Conservation (phyloP, 1,284 basidiomycete genomes). For the Pseudozyma pruni region DNA sequence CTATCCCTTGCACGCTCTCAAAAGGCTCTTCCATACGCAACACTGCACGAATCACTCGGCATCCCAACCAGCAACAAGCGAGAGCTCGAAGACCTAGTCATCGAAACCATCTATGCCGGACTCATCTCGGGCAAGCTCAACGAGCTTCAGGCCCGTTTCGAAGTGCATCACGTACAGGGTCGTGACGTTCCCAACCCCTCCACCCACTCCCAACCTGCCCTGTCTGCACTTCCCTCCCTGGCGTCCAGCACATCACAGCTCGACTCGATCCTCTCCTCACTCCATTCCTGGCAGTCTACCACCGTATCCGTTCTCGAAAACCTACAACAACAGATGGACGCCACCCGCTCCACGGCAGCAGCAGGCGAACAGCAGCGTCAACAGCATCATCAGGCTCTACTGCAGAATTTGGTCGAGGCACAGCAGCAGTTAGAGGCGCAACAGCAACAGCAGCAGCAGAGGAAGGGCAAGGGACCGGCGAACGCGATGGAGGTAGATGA, state of each 20-base stretch:
- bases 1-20: conserved; percentile 71
- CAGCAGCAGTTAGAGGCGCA: conserved; percentile 29
- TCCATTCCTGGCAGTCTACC: conserved; percentile 27
- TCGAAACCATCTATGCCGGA: conserved; percentile 91
- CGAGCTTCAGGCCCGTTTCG: conserved; percentile 84
- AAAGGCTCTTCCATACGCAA: conserved; percentile 35
- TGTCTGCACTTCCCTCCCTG: conserved; percentile 1
- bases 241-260: conserved; percentile 7
- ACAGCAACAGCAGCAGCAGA: conserved; percentile 29
- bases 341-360: conserved; percentile 6
- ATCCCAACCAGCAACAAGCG: conserved; percentile 71
- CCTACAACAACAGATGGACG: conserved; percentile 25
- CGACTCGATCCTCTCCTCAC: conserved; percentile 6
- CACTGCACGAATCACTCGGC: conserved; percentile 31
- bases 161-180: conserved; percentile 90
- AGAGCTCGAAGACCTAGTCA: conserved; percentile 92
- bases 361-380: conserved; percentile 7
- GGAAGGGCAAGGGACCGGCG: conserved; percentile 16
- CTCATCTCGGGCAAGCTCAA: conserved; percentile 88
- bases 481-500: conserved; percentile 48
- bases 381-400: conserved; percentile 23
- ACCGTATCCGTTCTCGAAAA: conserved; percentile 19
- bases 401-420: conserved; percentile 19
- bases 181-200: conserved; percentile 74
- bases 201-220: background rate